Base-by-base conservation (phyloP, 306 rosid species). In the Prunus mume region DNA sequence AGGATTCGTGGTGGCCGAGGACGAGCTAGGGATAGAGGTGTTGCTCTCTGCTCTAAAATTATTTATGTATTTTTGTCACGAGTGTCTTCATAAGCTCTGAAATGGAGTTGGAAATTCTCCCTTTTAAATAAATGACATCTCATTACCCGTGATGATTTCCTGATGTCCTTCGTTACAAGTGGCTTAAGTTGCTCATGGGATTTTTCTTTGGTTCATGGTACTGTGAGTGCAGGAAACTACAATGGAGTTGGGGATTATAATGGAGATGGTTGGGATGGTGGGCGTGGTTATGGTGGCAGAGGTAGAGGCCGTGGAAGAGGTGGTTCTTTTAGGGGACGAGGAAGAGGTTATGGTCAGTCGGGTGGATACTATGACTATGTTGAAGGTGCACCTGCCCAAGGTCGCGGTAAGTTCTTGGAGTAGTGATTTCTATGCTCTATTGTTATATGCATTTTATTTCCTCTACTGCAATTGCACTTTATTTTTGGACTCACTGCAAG, bases 261-360 rank as follows among this genome's bases (percentile, higher is more conserved):
- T 72, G 98, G 92, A 56, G 93, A 89, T 82, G 89, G 88, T 55
- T 89, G 91, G 92, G 98, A 87, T 70, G 86, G 87, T 45, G 95
- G 96, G 18, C 91, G 83, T 30, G 87, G 98, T 69, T 89, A 81
- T 74, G 96, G 92, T 58, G 89, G 90, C 71, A 85, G 96, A 83
- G 91, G 93, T 18, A 87, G 91, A 75, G 98, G 93, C 62, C 93
- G 89, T 11, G 85, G 74, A 34, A 81, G 91, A 81, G 89, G 95
- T 9, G 90, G 86, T 76, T 65, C 52, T 82, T 82, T 79, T 72
- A 75, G 85, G 71, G 95, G 91, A 27, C 83, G 87, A 49, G 96
- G 90, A 69, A 84, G 91, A 28, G 91, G 88, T 50, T 91, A 84
- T 86, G 90, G 80, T 25, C 90, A 78, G 68, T 76, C 87, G 0